Evolutionary conservation across 345 rosid genomes (phyloP).

Genomic region (Geranium brycei): DNA sequence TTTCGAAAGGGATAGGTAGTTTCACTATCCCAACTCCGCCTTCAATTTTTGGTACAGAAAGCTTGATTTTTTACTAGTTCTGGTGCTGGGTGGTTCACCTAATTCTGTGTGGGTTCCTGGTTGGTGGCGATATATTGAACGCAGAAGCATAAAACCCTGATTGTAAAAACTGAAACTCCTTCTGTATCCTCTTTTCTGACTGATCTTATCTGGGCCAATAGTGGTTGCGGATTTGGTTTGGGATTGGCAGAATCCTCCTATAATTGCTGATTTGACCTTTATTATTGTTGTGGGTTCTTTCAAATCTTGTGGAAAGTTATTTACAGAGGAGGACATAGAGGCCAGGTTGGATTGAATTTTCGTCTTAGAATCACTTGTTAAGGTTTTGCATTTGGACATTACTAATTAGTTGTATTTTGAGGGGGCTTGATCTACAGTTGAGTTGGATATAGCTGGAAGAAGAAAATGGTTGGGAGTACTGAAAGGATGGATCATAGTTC

Average conservation of each 20-base stretch:
- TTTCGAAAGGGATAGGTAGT: neutral
- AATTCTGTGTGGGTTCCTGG: neutral
- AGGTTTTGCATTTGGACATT: neutral
- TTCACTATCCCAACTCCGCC: neutral
- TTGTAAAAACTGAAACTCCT: neutral
- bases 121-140: no score
- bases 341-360: no score
- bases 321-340: neutral
- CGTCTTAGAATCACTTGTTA: no score
- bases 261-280: neutral
- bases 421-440: neutral
- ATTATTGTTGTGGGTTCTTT: neutral
- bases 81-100: neutral
- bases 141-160: neutral
- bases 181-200: neutral
- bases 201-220: neutral
- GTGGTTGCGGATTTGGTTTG: neutral
- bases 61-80: no score
- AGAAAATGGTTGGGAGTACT: conserved; percentile 35
- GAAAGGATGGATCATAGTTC: conserved; percentile 17
- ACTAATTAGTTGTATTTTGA: neutral
- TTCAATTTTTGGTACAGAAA: neutral
- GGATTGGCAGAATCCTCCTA: neutral
- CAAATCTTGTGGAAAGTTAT: neutral
- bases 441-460: neutral